A percentile compares a stretch with the other conserved stretches of the same genome.
Conservation (phyloP, 2,329 filamentous ascomycete species). For the Paramyrothecium roridum region DNA sequence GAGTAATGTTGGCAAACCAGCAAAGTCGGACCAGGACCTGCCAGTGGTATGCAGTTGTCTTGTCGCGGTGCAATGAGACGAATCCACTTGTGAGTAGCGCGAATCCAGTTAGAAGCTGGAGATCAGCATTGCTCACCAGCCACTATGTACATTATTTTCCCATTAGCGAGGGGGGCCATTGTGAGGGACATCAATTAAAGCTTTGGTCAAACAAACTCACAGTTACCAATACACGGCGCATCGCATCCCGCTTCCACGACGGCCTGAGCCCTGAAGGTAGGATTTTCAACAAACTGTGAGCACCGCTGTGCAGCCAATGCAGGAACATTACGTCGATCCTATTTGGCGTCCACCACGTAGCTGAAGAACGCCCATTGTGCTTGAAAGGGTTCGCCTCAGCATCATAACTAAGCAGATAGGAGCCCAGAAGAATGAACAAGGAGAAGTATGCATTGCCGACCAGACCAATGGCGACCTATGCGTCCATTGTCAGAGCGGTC, state of each 20-base stretch:
- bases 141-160: constrained; percentile 1
- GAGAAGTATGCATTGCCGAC: constrained; percentile 4
- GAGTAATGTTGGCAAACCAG: constrained; percentile 7
- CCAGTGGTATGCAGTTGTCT: constrained; percentile 4
- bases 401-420: constrained; percentile 4
- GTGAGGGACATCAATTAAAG: not conserved
- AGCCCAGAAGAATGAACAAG: not conserved
- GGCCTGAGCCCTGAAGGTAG: no score
- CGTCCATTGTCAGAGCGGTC: no score
- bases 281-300: no score
- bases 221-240: not conserved
- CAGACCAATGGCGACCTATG: constrained; percentile 6
- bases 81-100: constrained; percentile 6
- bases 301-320: not conserved
- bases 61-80: not conserved
- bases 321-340: not conserved
- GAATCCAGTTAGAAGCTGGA: constrained; percentile 4
- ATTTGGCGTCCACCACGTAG: constrained; percentile 1
- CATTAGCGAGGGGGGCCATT: no score
- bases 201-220: not conserved
- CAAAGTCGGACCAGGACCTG: not conserved
- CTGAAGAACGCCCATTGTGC: not conserved
- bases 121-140: constrained; percentile 4
- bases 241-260: no score
- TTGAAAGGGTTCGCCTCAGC: not conserved